Base-by-base conservation (phyloP, 2,329 filamentous ascomycete genomes). In the Oidium heveae region DNA sequence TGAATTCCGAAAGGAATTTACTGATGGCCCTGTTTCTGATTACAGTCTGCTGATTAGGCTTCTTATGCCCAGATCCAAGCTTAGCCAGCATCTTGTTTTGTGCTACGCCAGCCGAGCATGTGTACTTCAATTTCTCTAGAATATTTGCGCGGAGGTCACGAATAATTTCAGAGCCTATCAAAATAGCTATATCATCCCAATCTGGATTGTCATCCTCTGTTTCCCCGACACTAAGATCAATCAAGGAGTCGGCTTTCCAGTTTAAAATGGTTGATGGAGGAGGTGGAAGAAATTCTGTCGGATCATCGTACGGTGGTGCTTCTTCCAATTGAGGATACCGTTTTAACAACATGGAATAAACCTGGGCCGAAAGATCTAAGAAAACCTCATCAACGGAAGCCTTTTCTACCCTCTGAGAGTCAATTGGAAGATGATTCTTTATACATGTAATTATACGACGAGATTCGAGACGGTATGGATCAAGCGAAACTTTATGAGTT, bases 311-410 rank as follows among this genome's bases (percentile, higher is more conserved):
- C 0, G 82, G 81, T n/a, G 82, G 72, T 6, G 79, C 77, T 4
- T 71, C 72, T 32, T 66, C 65, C 52, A 96, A 68, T 65, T 91
- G 82, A 0, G 85, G 79, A 66, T 86, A 94, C 53, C 84, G 72
- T 60, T 84, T 73, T 43, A 94, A 67, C 52, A 98, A 69, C 32
- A 84, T 72, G 1, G 74, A 73, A 66, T 93, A 84, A 2, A 95
- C 75, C 57, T 95, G 83, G 0, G 83, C 81, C 10, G 86, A 94
- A 52, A 98, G 68, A 67, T 98, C 91, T 57, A 96, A 70, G 64
- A 95, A 98, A 9, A 95, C 87, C 67, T 98, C 91, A 65, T 98
- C 91, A 55, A 96, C 84, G 63, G 86, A 82, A 18, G 89, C 91
- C 66, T 96, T 98, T 70, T 98, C 89, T 47, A 95, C 78, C 62